Base-by-base conservation (phyloP, 768 basidiomycete species). In the Termitomyces sp. region DNA sequence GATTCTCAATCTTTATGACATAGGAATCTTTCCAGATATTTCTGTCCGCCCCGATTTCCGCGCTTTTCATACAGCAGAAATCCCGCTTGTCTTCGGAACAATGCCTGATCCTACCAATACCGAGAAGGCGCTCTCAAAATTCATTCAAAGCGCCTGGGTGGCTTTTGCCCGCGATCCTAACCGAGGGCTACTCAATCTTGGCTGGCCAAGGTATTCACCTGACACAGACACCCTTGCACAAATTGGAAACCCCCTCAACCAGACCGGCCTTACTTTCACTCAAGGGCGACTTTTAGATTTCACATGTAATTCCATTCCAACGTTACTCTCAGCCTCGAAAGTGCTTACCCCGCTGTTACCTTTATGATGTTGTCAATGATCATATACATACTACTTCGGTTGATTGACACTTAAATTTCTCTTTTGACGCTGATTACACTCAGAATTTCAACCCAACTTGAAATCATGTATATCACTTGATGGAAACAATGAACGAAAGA, bases 41-140 rank as follows among this genome's bases (percentile, higher is more conserved):
- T 70, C 72, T 3, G 57, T 57, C 13, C 65, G 67, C 7, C 63
- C 68, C 0, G 70, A 70, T 48, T 49, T 74, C 7, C 69, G 75
- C 7, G 68, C 74, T 3, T 74, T 68, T 53, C 75, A 76, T 38
- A 64, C 69, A 0, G 68, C 73, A 0, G 70, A 75, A 38, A 69
- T 77, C 29, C 74, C 76, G 0, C 57, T 74, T 23, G 67, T 74
- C 31, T 78, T 76, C 44, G 73, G 72, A 2, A 71, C 72, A 1
- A 71, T 66, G 65, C 52, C 48, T 54, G 31, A 58, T n/a, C 50
- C 63, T 9, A 47, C 63, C 65, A 13, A 66, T 68, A 11, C 50
- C 59, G 12, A 55, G 39, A 15, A 68, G 68, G 49, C n/a, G 59
- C 63, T n/a, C 61, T 76, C 35, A 69, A 63, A 56, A 49, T 71